Base-by-base conservation (phyloP, 805 yeast genomes). In the Kuraishia borneana region DNA sequence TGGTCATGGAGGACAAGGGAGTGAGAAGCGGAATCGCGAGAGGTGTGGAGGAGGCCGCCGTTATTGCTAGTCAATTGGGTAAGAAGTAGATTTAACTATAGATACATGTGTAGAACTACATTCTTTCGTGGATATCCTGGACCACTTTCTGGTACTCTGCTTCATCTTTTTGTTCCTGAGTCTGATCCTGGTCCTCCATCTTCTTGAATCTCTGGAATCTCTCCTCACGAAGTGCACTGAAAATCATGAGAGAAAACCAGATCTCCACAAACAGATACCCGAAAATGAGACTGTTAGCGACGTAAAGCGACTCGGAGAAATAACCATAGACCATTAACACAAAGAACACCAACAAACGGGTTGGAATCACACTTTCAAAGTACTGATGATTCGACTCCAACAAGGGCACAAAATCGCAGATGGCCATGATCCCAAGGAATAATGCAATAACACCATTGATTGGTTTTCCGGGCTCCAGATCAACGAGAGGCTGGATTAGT, bases 11-110 rank as follows among this genome's bases (percentile, higher is more conserved):
- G 62, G 95, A 85, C 44, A 75, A 74, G 32, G 94, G 89, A 33
- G 82, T 92, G 31, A 79, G 95, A 60, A 71, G 84, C 31, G 89
- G 85, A 18, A 81, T 92, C 47, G 74, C 94, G 32, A 70, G 85
- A 47, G 95, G 94, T 26, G 81, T 92, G 18, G 85, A 83, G 55
- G 94, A 85, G 53, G 89, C 96, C 23, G 84, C 96, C n/a, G 69
- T 69, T 39, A 81, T 87, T 36, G 87, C 95, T 10, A 51, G 70
- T 25, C 56, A 56, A 22, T 46, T 74, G 28, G 80, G 79, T 16
- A 71, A 71, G 58, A 70, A 73, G 47, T 58, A n/a, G n/a, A n/a
- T n/a, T n/a, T n/a, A 47, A 41, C 22, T 21, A 19, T 14, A 17
- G 13, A 19, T 18, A 3, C 14, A 21, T 3, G 12, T 12, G 14